Evolutionary conservation across 2,329 filamentous ascomycete genomes (phyloP).

Genomic region (Trichoderma oligosporum): DNA sequence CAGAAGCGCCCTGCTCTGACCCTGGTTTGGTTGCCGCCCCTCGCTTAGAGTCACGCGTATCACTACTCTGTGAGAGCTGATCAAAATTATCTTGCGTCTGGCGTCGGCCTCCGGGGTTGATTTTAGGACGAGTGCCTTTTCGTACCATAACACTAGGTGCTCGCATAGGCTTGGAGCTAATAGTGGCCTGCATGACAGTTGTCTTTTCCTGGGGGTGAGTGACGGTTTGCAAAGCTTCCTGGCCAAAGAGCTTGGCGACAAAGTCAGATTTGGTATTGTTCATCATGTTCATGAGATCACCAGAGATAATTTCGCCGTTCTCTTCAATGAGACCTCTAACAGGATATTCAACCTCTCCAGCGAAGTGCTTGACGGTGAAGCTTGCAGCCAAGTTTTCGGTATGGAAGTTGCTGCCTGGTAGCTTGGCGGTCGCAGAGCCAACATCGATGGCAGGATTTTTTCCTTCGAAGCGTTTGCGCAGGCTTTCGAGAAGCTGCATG

Average conservation of each 20-base stretch:
- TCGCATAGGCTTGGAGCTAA: slow-evolving; percentile 90
- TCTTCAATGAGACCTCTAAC: slow-evolving; percentile 85
- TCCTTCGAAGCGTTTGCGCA: slow-evolving; percentile 88
- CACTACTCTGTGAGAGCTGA: slow-evolving; percentile 48
- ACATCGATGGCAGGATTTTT: slow-evolving; percentile 90
- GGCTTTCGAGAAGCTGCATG: slow-evolving; percentile 81
- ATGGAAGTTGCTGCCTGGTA: slow-evolving; percentile 85
- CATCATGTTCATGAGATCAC: slow-evolving; percentile 92
- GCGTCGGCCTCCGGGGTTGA: slow-evolving; percentile 33
- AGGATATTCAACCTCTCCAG: slow-evolving; percentile 92
- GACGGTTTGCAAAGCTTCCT: slow-evolving; percentile 87
- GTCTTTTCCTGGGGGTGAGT: slow-evolving; percentile 88
- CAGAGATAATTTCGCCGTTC: slow-evolving; percentile 93
- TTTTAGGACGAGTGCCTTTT: slow-evolving; percentile 53
- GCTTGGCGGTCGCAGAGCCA: slow-evolving; percentile 66
- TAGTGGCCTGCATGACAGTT: slow-evolving; percentile 91
- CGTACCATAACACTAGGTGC: slow-evolving; percentile 88
- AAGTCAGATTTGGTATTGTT: slow-evolving; percentile 85
- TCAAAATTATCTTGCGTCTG: slow-evolving; percentile 43
- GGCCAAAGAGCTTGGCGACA: slow-evolving; percentile 86
- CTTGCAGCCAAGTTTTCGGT: slow-evolving; percentile 75
- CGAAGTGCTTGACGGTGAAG: slow-evolving; percentile 93
- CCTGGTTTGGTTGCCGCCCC: slow-evolving; percentile 21
- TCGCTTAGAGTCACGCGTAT: slow-evolving; percentile 43
- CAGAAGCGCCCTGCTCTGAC: slow-evolving; percentile 79